Base-by-base conservation (phyloP, 768 basidiomycete genomes). In the Asterophora lycoperdoides region DNA sequence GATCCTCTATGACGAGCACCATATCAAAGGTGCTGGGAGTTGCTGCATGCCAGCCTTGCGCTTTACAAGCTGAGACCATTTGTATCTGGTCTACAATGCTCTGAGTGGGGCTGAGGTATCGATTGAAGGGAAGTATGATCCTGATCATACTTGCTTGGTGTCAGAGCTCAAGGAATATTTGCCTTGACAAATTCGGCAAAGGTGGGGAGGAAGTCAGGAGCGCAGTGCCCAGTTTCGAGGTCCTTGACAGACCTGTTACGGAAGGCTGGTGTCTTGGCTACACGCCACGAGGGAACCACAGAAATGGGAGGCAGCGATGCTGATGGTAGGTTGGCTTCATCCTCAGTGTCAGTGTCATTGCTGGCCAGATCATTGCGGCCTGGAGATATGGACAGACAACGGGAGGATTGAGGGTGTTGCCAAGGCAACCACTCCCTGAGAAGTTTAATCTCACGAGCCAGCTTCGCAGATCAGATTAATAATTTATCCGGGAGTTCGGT, bases 1-100 rank as follows among this genome's bases (percentile, higher is more conserved):
- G 46, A 8, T 3, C 38, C 44, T 39, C 43, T 3, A 51, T 40
- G 7, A 51, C 23, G 15, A 51, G 44, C 4, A 39, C 38, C 4
- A 23, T 36, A 29, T 46, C 44, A 45, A 51, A 51, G 17, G 35
- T 39, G 2, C 44, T 38, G 19, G 44, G 44, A n/a, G 34, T 33
- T 1, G 19, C 38, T 18, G 8, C 44, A 45, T 35, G 32, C 3
- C 39, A 23, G 13, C 44, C 38, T 28, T 33, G 32, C 5, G 44
- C 6, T 23, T 46, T 44, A 13, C 17, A 1, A 8, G 6, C 13
- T 32, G 49, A 44, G 14, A 44, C 46, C 6, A 39, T 45, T 13
- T 39, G 8, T 17, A 51, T 51, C 32, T 20, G 39, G 37, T 37
- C 36, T 19, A 32, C 41, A 10, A 45, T 20, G 15, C 11, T 13